Conservation (phyloP, 768 basidiomycete genomes). For the Lanmaoa pseudosensibilis region DNA sequence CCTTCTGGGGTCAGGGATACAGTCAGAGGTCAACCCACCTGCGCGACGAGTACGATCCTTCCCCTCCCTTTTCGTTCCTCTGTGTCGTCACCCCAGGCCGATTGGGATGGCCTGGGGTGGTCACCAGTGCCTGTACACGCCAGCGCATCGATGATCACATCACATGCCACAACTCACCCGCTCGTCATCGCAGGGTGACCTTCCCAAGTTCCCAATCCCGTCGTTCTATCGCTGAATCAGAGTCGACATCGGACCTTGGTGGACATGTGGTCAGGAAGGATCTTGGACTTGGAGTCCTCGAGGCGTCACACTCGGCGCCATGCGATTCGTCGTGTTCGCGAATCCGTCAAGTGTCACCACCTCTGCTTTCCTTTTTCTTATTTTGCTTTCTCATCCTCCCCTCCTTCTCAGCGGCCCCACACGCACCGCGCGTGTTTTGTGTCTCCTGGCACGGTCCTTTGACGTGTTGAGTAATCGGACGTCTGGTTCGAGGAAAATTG, state of each 20-base stretch:
- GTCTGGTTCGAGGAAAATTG: not conserved
- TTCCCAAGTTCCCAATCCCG: not conserved
- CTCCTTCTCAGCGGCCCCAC: not conserved
- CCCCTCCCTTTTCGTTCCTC: not conserved
- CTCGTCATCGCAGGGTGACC: not conserved
- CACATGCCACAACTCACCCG: not conserved
- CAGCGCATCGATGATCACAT: not conserved
- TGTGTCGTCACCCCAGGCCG: not conserved
- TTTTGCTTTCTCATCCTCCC: not conserved
- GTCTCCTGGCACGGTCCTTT: not conserved
- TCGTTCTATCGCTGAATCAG: constrained; percentile 5
- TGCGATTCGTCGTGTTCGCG: not conserved
- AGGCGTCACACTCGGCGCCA: not conserved
- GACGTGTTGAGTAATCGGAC: not conserved
- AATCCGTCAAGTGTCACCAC: constrained; percentile 1
- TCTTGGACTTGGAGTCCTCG: not conserved
- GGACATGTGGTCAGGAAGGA: not conserved
- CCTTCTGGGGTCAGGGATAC: constrained; percentile 1
- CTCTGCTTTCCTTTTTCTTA: not conserved
- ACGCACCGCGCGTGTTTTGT: not conserved
- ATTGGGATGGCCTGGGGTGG: not conserved
- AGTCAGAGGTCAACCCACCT: constrained; percentile 2
- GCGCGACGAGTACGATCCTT: not conserved
- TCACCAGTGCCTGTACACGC: not conserved
- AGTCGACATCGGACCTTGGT: not conserved